Percentiles rank a stretch among this genome's conserved stretches.
Evolutionary conservation across 225 moss, liverwort and hornwort genomes (phyloP).

Genomic region (Physcomitrium patens): DNA sequence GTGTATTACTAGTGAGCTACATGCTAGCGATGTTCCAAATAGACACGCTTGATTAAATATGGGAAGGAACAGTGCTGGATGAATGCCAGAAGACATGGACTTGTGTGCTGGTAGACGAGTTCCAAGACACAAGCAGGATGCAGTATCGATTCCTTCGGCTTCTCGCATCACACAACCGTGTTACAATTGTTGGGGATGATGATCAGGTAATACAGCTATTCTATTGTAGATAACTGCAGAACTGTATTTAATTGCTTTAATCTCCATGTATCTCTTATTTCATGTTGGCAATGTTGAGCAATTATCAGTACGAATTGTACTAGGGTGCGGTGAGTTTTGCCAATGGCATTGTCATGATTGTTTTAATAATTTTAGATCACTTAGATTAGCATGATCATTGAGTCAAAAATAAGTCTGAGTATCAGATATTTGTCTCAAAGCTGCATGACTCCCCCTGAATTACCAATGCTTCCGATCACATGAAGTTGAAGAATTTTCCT

Average conservation of each 20-base stretch:
- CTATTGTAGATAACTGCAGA: not conserved
- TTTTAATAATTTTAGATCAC: slow-evolving; percentile 7
- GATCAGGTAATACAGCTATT: slow-evolving; percentile 69
- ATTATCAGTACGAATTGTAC: slow-evolving; percentile 1
- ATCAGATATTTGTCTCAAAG: slow-evolving; percentile 6
- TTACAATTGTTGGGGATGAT: slow-evolving; percentile 97
- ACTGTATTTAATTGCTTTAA: not conserved
- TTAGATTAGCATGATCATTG: slow-evolving; percentile 9
- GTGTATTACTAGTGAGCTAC: not conserved
- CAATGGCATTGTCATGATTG: not conserved
- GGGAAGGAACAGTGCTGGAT: slow-evolving; percentile 60
- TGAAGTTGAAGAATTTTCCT: slow-evolving; percentile 5
- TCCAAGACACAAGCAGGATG: slow-evolving; percentile 97
- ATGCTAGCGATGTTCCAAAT: not conserved
- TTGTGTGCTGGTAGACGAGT: slow-evolving; percentile 92
- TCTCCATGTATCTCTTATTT: slow-evolving; percentile 6
- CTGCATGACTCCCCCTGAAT: slow-evolving; percentile 2
- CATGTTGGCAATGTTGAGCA: slow-evolving; percentile 14
- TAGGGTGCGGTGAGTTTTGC: not conserved
- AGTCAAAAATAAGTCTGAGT: not conserved
- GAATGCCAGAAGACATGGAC: slow-evolving; percentile 85
- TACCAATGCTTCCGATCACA: slow-evolving; percentile 12
- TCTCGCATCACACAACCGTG: slow-evolving; percentile 88
- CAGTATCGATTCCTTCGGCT: slow-evolving; percentile 82
- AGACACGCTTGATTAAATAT: slow-evolving; percentile 21